A percentile compares a stretch with the other conserved stretches of the same genome.
Evolutionary conservation across 148 eudicot species (phyloP).

Genomic region (Euryodendron excelsum): DNA sequence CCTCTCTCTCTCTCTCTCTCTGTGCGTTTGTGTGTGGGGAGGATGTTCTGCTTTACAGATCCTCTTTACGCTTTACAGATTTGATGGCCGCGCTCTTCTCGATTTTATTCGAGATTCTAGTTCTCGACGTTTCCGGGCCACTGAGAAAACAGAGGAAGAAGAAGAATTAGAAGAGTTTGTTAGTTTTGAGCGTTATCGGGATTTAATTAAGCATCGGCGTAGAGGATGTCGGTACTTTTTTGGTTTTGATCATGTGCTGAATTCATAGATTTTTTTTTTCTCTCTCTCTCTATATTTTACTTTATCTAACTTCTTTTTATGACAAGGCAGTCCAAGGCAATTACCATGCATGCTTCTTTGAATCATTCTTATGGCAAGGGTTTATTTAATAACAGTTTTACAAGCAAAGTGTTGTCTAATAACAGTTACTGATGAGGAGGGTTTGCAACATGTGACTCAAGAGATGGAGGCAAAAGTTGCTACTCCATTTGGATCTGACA

Average conservation of each 20-base stretch:
- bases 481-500: conserved; percentile 64
- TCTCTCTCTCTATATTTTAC: conserved; percentile 5
- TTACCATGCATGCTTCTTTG: conserved; percentile 22
- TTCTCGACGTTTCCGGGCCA: conserved; percentile 60
- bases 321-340: conserved; percentile 17
- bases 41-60: conserved; percentile 7
- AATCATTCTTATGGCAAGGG: conserved; percentile 10
- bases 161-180: conserved; percentile 98
- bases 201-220: conserved; percentile 99
- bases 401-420: conserved; percentile 25
- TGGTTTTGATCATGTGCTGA: conserved; percentile 40
- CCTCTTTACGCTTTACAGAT: conserved; percentile 42
- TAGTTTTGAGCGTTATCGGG: conserved; percentile 99
- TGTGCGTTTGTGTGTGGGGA: not conserved
- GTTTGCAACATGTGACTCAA: conserved; percentile 88
- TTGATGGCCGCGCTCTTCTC: conserved; percentile 98
- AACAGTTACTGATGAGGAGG: conserved; percentile 90
- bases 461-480: conserved; percentile 87
- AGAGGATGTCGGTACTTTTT: conserved; percentile 99
- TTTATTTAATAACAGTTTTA: conserved; percentile 20
- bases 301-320: conserved; percentile 3
- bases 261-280: conserved; percentile 10
- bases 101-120: conserved; percentile 93
- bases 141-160: conserved; percentile 90
- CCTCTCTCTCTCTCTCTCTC: not conserved